Base-by-base conservation (phyloP, 306 rosid genomes). In the Acacia acuminata region DNA sequence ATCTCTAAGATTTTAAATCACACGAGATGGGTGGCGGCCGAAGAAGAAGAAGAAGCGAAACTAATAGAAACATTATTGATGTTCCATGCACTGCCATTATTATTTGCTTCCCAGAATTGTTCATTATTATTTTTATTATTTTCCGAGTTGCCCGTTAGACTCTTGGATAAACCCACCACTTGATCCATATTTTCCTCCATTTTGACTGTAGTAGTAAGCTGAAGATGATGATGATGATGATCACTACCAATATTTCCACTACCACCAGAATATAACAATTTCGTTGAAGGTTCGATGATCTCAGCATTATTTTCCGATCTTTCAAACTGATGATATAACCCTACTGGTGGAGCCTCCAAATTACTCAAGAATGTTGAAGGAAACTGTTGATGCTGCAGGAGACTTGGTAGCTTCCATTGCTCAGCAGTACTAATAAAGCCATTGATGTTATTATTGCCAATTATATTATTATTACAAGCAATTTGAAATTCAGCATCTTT, bases 131-230 rank as follows among this genome's bases (percentile, higher is more conserved):
- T n/a, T n/a, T n/a, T 36, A 38, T 6, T 38, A 83, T 83, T 87
- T 82, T 89, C 89, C 3, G 83, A 85, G 80, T 82, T 77, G 38
- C 87, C 89, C 90, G 85, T 83, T 45, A 88, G 85, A 75, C 82
- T 92, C 58, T 91, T 88, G 15, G 89, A 81, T 81, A 91, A 65
- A 86, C 85, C 88, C 84, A 92, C 38, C 36, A 90, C 91, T 84
- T 88, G 90, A 77, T 58, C 67, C 36, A 40, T 6, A 43, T 74
- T 86, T 55, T 86, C 91, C 83, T 92, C 96, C 89, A 87, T 71
- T 85, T 94, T 94, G 56, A 85, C 76, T 19, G 67, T 24, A 71
- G 7, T 24, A 45, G 67, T 85, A 83, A 69, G 8, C 80, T 78
- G 89, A 73, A 86, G 73, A 13, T 6, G 58, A 51, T 17, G 58